Evolutionary conservation across 805 yeast genomes (phyloP).

Genomic region (Candida parachauliodes): DNA sequence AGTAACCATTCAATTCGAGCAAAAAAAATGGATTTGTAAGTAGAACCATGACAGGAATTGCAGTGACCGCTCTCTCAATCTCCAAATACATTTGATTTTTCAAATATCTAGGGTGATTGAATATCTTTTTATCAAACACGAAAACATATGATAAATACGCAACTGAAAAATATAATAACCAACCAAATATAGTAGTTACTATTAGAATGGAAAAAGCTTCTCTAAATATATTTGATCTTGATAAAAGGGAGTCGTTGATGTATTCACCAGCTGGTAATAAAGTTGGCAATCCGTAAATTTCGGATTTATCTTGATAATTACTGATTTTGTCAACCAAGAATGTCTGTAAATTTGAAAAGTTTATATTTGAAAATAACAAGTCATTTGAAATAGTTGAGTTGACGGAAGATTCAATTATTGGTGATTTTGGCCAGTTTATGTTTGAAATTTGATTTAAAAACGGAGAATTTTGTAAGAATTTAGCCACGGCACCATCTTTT

Average conservation of each 20-base stretch:
- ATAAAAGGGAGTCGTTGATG: conserved; percentile 64
- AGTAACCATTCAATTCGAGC: conserved; percentile 77
- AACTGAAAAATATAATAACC: conserved; percentile 70
- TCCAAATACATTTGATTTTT: conserved; percentile 90
- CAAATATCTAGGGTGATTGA: conserved; percentile 93
- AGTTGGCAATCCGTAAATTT: conserved; percentile 60
- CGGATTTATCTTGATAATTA: conserved; percentile 29
- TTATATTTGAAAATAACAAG: conserved; percentile 3
- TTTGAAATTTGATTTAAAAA: conserved; percentile 5
- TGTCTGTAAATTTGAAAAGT: conserved; percentile 6
- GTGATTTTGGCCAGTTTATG: conserved; percentile 1
- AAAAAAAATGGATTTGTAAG: conserved; percentile 90
- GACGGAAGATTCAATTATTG: not conserved
- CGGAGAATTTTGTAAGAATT: conserved; percentile 10
- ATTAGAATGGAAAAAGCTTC: conserved; percentile 64
- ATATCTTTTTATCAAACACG: conserved; percentile 82
- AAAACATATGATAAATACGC: conserved; percentile 76
- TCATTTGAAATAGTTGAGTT: not conserved
- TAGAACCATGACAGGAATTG: conserved; percentile 87
- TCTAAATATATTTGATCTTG: conserved; percentile 71
- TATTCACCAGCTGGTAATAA: conserved; percentile 53
- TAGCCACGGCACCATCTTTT: conserved; percentile 15
- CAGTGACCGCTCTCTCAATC: conserved; percentile 68
- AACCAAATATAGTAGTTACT: conserved; percentile 78
- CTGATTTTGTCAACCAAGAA: conserved; percentile 10